Base-by-base conservation (phyloP, 2,329 filamentous ascomycete species). In the Aspergillus sp. region DNA sequence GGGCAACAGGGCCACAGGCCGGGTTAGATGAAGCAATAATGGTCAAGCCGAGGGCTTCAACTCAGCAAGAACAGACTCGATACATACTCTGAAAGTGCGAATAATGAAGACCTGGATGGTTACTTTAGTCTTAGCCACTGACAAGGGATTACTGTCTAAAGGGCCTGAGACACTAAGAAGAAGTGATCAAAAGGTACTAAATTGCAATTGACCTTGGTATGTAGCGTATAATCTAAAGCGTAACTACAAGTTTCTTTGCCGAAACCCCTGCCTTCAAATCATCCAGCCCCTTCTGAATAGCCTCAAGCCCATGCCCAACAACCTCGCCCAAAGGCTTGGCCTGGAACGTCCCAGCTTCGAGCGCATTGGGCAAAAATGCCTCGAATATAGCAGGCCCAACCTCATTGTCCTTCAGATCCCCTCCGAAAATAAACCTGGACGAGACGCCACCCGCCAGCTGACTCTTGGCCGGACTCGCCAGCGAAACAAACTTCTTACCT, bases 261-360 rank as follows among this genome's bases (percentile, higher is more conserved):
- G 69, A 74, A 38, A 72, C 66, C 0, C 60, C 60, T 17, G 67
- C 66, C 53, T 61, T 66, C 56, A 64, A 45, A 0, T 64, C 4
- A 38, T 70, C 68, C 34, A 68, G 55, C 0, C 59, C 71, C 23
- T 63, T 55, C 50, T 75, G 70, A 15, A 72, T 60, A 6, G 47
- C 34, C 45, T 70, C 66, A 11, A 75, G 55, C 1, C 71, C 71
- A 46, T 67, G 57, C 2, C 66, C 64, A 19, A 69, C 60, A 22
- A 73, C 58, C 23, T 60, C 11, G 2, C 69, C 57, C 17, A 67
- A 57, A 0, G 71, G 75, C 13, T 74, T 69, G 47, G 69, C 62
- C 60, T 69, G 64, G 60, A 76, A 72, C 54, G 66, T 68, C 0
- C 74, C 74, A 17, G 69, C 61, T 22, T 69, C 73, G 59, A 82